Evolutionary conservation across 345 rosid species (phyloP).

Genomic region (Litchi chinensis): DNA sequence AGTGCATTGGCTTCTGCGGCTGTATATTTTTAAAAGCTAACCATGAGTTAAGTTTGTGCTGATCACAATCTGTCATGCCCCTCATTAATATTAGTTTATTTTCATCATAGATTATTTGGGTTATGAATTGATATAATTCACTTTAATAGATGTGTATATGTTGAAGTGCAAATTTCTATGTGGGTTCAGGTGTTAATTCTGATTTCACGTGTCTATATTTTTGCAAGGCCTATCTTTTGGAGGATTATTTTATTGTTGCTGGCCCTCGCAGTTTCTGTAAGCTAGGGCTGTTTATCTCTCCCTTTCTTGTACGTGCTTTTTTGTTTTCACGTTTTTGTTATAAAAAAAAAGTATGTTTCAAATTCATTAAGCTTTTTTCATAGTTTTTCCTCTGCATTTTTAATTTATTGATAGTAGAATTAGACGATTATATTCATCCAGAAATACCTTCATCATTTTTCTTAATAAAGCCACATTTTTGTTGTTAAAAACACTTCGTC

Average conservation of each 20-base stretch:
- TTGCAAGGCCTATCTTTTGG: neutral
- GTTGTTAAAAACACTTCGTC: no score
- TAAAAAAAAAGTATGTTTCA: neutral
- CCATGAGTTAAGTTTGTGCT: neutral
- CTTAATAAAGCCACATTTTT: no score
- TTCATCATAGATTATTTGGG: neutral
- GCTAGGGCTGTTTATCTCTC: neutral
- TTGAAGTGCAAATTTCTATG: no score
- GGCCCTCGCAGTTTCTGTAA: neutral
- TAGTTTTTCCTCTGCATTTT: no score
- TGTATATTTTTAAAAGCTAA: neutral
- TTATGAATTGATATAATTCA: neutral
- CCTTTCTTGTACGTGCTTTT: neutral
- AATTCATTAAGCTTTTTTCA: neutral
- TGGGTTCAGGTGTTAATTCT: neutral
- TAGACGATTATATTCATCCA: no score
- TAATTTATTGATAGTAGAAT: no score
- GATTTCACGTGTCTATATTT: neutral
- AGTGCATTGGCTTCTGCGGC: neutral
- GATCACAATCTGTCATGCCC: neutral
- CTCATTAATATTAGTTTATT: neutral
- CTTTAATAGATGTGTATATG: neutral
- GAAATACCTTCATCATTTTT: no score
- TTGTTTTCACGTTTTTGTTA: neutral
- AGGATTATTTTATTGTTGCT: neutral